Percentiles rank a stretch among this genome's conserved stretches.
Conservation (phyloP, 2,329 filamentous ascomycete species). For the Tolypocladium sp. region DNA sequence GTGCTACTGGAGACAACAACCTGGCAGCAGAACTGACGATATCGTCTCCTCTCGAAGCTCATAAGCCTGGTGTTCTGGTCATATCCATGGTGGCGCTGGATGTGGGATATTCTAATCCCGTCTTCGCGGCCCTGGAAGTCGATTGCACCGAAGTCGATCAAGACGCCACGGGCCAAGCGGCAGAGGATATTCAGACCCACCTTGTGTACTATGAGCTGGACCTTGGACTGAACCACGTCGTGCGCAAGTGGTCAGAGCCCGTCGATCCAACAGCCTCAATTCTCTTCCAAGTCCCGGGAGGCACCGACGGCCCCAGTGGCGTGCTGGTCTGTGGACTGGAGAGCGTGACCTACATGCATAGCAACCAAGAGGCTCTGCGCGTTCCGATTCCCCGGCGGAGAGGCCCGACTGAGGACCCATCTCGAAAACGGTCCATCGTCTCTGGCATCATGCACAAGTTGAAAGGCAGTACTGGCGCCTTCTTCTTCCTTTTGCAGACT, state of each 20-base stretch:
- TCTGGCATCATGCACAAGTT: constrained; percentile 96
- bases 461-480: constrained; percentile 70
- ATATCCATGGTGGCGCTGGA: constrained; percentile 83
- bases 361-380: constrained; percentile 81
- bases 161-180: constrained; percentile 77
- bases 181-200: constrained; percentile 75
- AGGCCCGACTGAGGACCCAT: constrained; percentile 84
- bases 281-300: constrained; percentile 91
- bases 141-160: constrained; percentile 89
- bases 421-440: constrained; percentile 78
- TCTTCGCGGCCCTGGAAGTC: constrained; percentile 90
- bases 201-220: constrained; percentile 98
- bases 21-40: constrained; percentile 66
- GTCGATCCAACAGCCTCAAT: constrained; percentile 85
- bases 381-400: constrained; percentile 81
- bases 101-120: constrained; percentile 92
- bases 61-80: constrained; percentile 85
- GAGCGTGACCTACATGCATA: constrained; percentile 93
- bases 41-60: constrained; percentile 91
- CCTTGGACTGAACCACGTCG: constrained; percentile 91
- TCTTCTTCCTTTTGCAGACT: constrained; percentile 93
- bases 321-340: constrained; percentile 93
- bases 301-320: constrained; percentile 86
- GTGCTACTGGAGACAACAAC: constrained; percentile 24
- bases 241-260: constrained; percentile 90